These are phyloP conservation scores for Ceratocystis lukuohia DNA, from an alignment of 2,329 filamentous ascomycete species.

Conservation along the genomic window DNA sequence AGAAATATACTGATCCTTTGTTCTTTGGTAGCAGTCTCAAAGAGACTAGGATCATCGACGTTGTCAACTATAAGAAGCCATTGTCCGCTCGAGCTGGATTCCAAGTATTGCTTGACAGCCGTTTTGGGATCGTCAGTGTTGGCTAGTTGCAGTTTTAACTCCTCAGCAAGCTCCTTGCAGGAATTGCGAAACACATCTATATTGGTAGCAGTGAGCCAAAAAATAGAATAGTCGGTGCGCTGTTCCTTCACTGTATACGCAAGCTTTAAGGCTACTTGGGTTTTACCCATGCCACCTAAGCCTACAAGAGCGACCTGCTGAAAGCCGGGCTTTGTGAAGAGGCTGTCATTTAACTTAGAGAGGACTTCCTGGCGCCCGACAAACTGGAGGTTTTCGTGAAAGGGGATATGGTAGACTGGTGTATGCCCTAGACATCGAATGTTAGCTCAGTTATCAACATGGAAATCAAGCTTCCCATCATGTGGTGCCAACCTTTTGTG, in stretches of 20 bases:
- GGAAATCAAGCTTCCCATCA: too few species aligned
- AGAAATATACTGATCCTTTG: conserved; percentile 22
- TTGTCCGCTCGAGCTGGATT: conserved; percentile 19
- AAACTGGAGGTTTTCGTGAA: not conserved
- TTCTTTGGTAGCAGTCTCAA: not conserved
- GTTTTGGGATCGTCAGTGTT: not conserved
- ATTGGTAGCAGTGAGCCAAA: not conserved
- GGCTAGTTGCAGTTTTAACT: not conserved
- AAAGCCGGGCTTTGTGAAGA: not conserved
- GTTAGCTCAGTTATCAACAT: not conserved
- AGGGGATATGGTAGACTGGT: not conserved
- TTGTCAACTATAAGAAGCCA: conserved; percentile 24
- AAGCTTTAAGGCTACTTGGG: not conserved
- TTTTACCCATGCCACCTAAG: not conserved
- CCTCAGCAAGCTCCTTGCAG: not conserved
- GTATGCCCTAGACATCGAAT: not conserved
- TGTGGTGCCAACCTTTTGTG: too few species aligned
- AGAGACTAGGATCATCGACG: conserved; percentile 21
- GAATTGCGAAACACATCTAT: not conserved
- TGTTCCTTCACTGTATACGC: not conserved
- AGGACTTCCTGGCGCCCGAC: not conserved
- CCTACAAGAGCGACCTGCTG: not conserved
- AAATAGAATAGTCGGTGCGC: not conserved
- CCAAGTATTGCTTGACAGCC: conserved; percentile 19
- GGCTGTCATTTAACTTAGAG: not conserved